These are phyloP conservation scores for Purshia tridentata DNA, from an alignment of 306 rosid genomes.

Conservation along the genomic window DNA sequence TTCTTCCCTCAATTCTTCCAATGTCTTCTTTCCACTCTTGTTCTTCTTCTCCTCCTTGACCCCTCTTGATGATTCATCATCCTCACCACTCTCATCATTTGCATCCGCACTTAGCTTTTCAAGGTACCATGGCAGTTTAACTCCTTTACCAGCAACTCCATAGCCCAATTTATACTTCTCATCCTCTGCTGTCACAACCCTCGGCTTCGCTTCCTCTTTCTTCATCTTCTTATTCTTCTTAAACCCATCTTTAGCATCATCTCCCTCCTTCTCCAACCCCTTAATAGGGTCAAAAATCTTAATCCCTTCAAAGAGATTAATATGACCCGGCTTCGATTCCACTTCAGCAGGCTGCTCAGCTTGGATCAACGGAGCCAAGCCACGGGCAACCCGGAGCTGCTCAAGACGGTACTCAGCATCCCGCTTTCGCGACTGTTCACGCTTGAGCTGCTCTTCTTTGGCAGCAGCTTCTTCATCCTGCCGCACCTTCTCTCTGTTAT, in stretches of 20 bases:
- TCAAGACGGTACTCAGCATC: conserved; percentile 77
- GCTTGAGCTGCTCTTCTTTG: conserved; percentile 83
- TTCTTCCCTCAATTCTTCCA: conserved; percentile 83
- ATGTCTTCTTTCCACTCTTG: conserved; percentile 52
- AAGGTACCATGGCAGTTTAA: conserved; percentile 87
- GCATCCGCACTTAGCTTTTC: conserved; percentile 38
- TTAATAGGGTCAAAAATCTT: conserved; percentile 70
- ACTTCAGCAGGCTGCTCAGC: conserved; percentile 6
- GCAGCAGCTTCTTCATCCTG: conserved; percentile 91
- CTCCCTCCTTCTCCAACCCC: conserved; percentile 35
- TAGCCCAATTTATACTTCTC: conserved; percentile 86
- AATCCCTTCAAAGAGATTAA: conserved; percentile 81
- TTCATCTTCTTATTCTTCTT: conserved; percentile 63
- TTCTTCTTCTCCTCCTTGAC: conserved; percentile 41
- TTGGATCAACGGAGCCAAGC: conserved; percentile 52
- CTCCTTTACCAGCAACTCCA: conserved; percentile 86
- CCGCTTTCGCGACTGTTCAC: conserved; percentile 63
- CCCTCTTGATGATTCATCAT: conserved; percentile 21
- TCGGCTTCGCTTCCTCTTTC: conserved; percentile 46
- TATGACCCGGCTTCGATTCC: conserved; percentile 54
- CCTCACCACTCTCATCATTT: conserved; percentile 22
- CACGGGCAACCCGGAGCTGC: conserved; percentile 61
- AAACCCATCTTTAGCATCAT: conserved; percentile 32
- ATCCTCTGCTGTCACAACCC: conserved; percentile 66
- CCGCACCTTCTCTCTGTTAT: conserved; percentile 83